Evolutionary conservation across 257 asterid species (phyloP), one percentile per base, ranked within the genome.

Genomic region (Ophiorrhiza pumila): DNA sequence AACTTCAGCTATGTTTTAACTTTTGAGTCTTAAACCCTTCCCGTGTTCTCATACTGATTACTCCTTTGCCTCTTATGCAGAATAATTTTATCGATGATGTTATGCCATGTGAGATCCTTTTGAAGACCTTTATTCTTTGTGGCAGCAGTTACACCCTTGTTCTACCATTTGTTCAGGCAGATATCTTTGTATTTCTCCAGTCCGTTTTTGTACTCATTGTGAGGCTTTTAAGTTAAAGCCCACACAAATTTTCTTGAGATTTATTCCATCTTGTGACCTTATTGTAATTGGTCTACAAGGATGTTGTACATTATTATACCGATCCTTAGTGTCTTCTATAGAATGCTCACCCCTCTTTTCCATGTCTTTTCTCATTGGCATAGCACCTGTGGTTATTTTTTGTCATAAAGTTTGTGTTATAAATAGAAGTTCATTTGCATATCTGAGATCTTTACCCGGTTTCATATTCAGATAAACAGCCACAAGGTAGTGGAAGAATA

Each of bases 41-140:
- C 49, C 47, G 7, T 64, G 20, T 64, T 39, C 52, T 39, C 23
- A 27, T 37, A 64, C 52, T 64, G 69, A 64, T 64, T 12, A 64
- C 50, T 64, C 52, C 52, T 64, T 39, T 64, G 27, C 50, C 7
- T 72, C 58, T 73, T 73, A 42, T 67, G 75, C 75, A 62, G 70
- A 72, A 46, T 7, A 57, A 22, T 45, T 42, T 45, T 43, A 32
- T 60, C 3, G 61, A 22, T 47, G 62, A 72, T 37, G 49, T 64
- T 64, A 39, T 72, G 76, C 68, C 35, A 4, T 58, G 68, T 61
- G 76, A 46, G 76, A 61, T n/a, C 62, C 62, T 23, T 57, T 41
- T 41, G 76, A 60, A 46, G 69, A 45, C 23, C 62, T 34, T 27
- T 46, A 13, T 27, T 55, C 58, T 43, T 39, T 45, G 52, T 72